Evolutionary conservation across 345 rosid genomes (phyloP).

Genomic region (Physaria fendleri): DNA sequence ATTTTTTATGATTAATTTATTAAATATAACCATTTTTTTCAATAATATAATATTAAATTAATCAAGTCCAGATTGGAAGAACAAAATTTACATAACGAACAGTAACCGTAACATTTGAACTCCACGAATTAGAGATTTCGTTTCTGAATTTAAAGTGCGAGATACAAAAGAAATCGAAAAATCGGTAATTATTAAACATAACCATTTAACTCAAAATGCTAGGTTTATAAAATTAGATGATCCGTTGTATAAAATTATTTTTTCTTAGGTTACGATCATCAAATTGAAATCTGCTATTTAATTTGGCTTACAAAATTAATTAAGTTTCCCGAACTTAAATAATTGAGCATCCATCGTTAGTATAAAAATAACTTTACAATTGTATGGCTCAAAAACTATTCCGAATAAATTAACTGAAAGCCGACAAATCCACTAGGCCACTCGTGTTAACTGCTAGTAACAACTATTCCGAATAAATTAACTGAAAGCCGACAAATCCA

Average conservation of each 20-base stretch:
- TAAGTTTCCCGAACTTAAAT: not conserved
- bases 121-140: too few species aligned
- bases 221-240: not conserved
- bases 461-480: not conserved
- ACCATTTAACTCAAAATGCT: not conserved
- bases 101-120: too few species aligned
- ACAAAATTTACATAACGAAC: too few species aligned
- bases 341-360: conserved; percentile 13
- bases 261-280: not conserved
- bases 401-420: not conserved
- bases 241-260: not conserved
- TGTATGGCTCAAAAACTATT: not conserved
- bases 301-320: not conserved
- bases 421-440: conserved; percentile 20
- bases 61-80: too few species aligned
- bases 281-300: not conserved
- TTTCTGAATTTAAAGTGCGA: too few species aligned
- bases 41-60: too few species aligned
- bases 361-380: not conserved
- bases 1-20: not conserved
- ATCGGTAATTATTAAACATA: too few species aligned
- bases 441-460: conserved; percentile 18
- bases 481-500: conserved; percentile 16
- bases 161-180: too few species aligned
- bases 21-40: not conserved